Base-by-base conservation (phyloP, 176 grass and related monocot genomes). In the Carex parvula region DNA sequence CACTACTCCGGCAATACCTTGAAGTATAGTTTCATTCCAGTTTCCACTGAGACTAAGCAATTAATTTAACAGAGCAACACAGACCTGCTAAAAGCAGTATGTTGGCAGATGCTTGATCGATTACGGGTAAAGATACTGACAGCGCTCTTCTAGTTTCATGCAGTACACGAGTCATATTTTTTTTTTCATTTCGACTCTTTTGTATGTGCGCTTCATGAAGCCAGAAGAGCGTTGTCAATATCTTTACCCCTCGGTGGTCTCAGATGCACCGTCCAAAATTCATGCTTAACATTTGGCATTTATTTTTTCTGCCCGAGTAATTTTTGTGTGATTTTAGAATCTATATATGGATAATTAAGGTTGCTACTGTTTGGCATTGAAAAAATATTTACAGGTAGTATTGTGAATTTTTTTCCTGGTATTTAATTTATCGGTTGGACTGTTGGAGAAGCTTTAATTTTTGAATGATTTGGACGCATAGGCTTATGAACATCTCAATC, bases 31-130 rank as follows among this genome's bases (percentile, higher is more conserved):
- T 75, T 75, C 71, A 54, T 75, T 75, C 71, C 71, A 54, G n/a
- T 75, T 75, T 54, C 71, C 21, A 75, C 41, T 75, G 46, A 54
- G 44, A 75, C 46, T 75, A 29, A 30, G 11, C 20, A 20, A 53
- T 53, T 75, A 75, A 30, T 75, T 75, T 75, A 75, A 75, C 71
- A 30, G 12, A 53, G 21, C 71, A 75, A 6, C 71, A 75, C 46
- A 75, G 46, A 54, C 71, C 71, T 75, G 20, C 46, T 75, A 75
- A 75, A 75, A 53, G 44, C 44, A 75, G 70, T 53, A 75, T 77
- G 73, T 77, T 77, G 50, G 24, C 50, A 30, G 59, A 20, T 61
- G 59, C 9, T 50, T 0, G 46, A 11, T 50, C 46, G 46, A 10
- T 11, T 2, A 50, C 46, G 46, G 9, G 9, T 50, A 50, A 50